phyloP scores from a whole-genome alignment of 1,284 basidiomycete species.

The Testicularia cyperi region DNA sequence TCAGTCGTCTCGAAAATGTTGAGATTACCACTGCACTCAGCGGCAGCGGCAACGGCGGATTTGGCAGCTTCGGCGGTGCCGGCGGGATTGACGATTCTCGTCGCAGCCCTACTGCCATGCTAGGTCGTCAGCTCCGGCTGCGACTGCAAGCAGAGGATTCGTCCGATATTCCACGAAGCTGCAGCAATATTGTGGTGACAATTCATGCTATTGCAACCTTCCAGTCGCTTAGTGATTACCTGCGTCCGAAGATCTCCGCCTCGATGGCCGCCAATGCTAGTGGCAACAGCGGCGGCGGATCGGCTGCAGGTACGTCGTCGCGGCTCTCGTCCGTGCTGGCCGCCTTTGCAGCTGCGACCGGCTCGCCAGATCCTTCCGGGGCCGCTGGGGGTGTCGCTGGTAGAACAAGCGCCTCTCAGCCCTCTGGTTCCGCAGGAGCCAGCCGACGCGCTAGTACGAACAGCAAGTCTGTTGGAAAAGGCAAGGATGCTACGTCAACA shows the following conservation, averaged over 20 bases:
- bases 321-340: constrained; percentile 86
- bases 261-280: constrained; percentile 62
- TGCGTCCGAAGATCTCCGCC: constrained; percentile 50
- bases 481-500: neutral
- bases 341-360: constrained; percentile 72
- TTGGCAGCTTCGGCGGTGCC: too few relatives aligned
- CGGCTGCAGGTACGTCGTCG: constrained; percentile 59
- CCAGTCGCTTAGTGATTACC: constrained; percentile 53
- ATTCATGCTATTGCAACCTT: constrained; percentile 59
- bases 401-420: too few relatives aligned
- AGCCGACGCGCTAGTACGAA: too few relatives aligned
- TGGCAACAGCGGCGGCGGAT: constrained; percentile 71
- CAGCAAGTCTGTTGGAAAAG: too few relatives aligned
- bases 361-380: too few relatives aligned
- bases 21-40: constrained; percentile 47
- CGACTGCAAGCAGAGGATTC: constrained; percentile 52
- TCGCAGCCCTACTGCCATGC: constrained; percentile 39
- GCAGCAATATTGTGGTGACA: constrained; percentile 51
- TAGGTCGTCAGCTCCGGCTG: constrained; percentile 52
- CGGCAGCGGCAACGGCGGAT: too few relatives aligned
- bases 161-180: constrained; percentile 45
- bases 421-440: too few relatives aligned
- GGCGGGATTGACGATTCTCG: constrained; percentile 41
- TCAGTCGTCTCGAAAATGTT: constrained; percentile 55
- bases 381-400: too few relatives aligned